These are phyloP conservation scores for Murraya paniculata DNA, from an alignment of 345 rosid genomes.

Conservation along the genomic window DNA sequence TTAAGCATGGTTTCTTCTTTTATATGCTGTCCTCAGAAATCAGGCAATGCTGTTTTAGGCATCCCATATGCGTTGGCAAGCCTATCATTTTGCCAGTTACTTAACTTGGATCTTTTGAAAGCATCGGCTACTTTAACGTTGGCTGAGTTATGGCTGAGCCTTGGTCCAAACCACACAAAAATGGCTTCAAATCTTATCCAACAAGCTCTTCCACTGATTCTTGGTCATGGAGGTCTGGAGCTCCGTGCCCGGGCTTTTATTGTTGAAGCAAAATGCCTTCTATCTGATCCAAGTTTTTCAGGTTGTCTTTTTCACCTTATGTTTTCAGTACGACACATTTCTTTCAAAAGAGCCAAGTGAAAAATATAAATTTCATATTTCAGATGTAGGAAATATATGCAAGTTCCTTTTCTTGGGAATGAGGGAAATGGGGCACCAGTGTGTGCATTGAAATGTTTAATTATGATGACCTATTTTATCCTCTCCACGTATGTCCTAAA, in stretches of 20 bases:
- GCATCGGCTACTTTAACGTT: constrained; percentile 89
- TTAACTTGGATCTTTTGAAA: constrained; percentile 94
- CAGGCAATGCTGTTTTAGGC: constrained; percentile 93
- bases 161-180: constrained; percentile 81
- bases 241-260: constrained; percentile 86
- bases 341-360: not conserved
- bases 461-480: not conserved
- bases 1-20: constrained; percentile 4
- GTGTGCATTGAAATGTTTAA: not conserved
- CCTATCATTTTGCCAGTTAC: constrained; percentile 92
- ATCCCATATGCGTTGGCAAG: constrained; percentile 93
- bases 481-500: not conserved
- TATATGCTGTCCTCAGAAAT: constrained; percentile 52
- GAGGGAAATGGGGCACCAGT: not conserved
- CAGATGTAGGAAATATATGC: not conserved
- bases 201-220: constrained; percentile 79
- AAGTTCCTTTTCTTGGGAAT: not conserved
- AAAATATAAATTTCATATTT: not conserved
- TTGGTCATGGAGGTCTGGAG: constrained; percentile 97
- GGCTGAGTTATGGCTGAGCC: constrained; percentile 90
- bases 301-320: constrained; percentile 35
- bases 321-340: not conserved
- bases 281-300: constrained; percentile 78
- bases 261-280: constrained; percentile 85
- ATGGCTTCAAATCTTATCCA: constrained; percentile 70